Evolutionary conservation across 352 stramenopile genomes (phyloP).

Genomic region (Globisporangium uncinulatum): DNA sequence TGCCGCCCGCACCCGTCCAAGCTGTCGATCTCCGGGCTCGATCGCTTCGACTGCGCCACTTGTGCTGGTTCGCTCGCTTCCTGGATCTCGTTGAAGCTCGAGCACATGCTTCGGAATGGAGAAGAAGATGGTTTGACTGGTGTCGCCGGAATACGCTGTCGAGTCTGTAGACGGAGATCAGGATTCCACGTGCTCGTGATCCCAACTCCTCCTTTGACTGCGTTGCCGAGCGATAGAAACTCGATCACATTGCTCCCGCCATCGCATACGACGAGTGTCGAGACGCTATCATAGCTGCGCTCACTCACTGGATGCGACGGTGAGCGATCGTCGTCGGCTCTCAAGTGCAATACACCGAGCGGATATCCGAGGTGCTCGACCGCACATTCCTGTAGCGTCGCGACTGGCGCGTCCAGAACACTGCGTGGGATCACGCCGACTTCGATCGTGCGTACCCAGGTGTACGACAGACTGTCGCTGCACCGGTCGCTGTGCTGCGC

Average conservation of each 20-base stretch:
- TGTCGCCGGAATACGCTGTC: not conserved
- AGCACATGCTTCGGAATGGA: not conserved
- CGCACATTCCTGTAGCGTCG: constrained; percentile 1
- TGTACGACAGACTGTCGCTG: constrained; percentile 18
- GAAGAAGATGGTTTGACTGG: not conserved
- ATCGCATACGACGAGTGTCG: constrained; percentile 19
- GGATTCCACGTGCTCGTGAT: not conserved
- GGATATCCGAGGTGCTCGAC: constrained; percentile 9
- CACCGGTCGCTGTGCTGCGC: constrained; percentile 1
- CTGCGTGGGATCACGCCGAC: constrained; percentile 13
- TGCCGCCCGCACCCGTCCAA: not conserved
- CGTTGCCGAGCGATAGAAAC: constrained; percentile 6
- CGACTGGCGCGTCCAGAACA: constrained; percentile 1
- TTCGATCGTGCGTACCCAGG: constrained; percentile 41
- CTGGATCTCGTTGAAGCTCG: not conserved
- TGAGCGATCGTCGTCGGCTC: not conserved
- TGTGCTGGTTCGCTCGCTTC: not conserved
- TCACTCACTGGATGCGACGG: not conserved
- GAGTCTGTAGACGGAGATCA: not conserved
- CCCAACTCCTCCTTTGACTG: not conserved
- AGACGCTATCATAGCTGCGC: not conserved
- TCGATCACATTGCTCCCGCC: constrained; percentile 20
- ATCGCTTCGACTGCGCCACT: not conserved
- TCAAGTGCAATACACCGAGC: constrained; percentile 8
- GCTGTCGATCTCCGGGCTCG: not conserved